Percentiles rank a stretch among this genome's conserved stretches.
Conservation (phyloP, 2,329 filamentous ascomycete species). For the Colletotrichum siamense region DNA sequence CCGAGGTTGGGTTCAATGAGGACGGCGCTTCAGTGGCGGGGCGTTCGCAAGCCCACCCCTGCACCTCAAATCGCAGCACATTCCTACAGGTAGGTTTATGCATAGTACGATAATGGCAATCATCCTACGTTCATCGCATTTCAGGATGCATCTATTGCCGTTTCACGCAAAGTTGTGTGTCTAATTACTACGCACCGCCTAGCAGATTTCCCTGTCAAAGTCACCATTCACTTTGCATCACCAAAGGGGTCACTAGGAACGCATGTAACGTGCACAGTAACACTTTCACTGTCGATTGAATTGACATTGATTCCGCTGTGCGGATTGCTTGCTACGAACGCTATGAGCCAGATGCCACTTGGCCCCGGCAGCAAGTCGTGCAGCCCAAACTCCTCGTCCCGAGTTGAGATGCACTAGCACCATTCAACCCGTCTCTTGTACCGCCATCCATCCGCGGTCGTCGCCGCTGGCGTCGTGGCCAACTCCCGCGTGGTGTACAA, state of each 20-base stretch:
- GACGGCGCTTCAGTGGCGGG: neutral
- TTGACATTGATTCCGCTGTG: conserved; percentile 3
- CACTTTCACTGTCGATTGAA: conserved; percentile 6
- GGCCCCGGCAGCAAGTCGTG: conserved; percentile 4
- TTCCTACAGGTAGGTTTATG: neutral
- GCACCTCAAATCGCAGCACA: neutral
- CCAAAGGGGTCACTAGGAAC: neutral
- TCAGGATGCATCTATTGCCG: neutral
- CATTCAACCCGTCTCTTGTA: conserved; percentile 5
- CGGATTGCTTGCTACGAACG: conserved; percentile 5
- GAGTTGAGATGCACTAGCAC: conserved; percentile 22
- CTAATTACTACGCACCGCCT: neutral
- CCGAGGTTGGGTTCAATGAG: neutral
- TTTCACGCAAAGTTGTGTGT: neutral
- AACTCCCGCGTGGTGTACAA: neutral
- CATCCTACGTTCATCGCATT: neutral
- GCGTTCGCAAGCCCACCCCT: neutral
- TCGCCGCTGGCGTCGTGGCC: neutral
- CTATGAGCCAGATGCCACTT: conserved; percentile 17
- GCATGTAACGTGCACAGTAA: neutral
- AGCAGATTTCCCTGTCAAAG: neutral
- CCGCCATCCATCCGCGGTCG: neutral
- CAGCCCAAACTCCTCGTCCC: neutral
- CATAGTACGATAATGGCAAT: neutral
- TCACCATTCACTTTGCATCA: neutral